These are phyloP conservation scores for Bothriochloa decipiens DNA, from an alignment of 176 grass and related monocot species.

Conservation along the genomic window DNA sequence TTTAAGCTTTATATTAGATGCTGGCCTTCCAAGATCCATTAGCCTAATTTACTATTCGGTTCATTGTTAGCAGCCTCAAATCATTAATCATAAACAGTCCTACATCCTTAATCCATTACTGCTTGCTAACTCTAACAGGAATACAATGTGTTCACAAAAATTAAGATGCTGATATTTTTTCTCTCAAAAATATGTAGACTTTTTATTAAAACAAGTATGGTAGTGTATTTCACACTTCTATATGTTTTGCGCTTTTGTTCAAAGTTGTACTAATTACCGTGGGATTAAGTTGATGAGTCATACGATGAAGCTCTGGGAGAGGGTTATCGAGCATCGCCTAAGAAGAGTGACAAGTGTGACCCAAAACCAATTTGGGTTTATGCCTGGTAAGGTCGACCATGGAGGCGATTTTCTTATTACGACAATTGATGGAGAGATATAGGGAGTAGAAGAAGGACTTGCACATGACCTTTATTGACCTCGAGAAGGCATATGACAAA, in stretches of 20 bases:
- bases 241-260: background rate
- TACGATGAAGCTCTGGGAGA: no score
- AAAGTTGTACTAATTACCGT: no score
- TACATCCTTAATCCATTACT: background rate
- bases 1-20: constrained; percentile 6
- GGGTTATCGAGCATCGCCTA: no score
- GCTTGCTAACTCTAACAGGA: background rate
- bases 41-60: background rate
- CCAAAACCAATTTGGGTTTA: no score
- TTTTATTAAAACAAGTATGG: background rate
- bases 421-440: no score
- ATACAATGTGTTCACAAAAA: background rate
- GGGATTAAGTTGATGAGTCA: no score
- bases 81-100: background rate
- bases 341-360: no score
- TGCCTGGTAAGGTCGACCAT: no score
- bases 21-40: background rate
- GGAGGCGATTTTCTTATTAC: no score
- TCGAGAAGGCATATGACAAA: no score
- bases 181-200: background rate
- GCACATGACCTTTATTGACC: no score
- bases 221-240: background rate
- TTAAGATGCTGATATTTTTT: background rate
- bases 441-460: no score
- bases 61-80: background rate